phyloP scores from a whole-genome alignment of 345 rosid genomes.

The Camelina sativa region DNA sequence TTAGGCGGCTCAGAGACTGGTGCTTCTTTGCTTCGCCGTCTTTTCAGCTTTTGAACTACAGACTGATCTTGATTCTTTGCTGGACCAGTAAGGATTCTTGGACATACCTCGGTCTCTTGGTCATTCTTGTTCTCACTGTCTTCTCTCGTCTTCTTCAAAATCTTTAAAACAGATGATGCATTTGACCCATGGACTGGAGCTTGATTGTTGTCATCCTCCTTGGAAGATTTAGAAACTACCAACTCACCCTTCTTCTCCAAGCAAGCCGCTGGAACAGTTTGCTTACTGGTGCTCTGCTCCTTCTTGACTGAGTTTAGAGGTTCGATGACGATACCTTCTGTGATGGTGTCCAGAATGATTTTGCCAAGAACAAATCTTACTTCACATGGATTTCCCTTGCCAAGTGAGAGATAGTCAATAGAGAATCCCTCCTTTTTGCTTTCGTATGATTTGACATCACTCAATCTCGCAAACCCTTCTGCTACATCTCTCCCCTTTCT shows the following conservation, averaged over 20 bases:
- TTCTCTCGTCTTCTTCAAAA: conserved; percentile 38
- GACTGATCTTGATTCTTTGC: conserved; percentile 16
- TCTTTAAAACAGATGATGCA: conserved; percentile 30
- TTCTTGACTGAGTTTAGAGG: conserved; percentile 38
- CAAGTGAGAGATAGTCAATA: conserved; percentile 60
- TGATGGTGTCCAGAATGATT: conserved; percentile 74
- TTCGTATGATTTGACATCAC: conserved; percentile 47
- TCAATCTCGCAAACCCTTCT: conserved; percentile 51
- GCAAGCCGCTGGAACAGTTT: conserved; percentile 10
- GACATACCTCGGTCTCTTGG: conserved; percentile 26
- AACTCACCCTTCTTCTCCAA: conserved; percentile 26
- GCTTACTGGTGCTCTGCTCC: conserved; percentile 14
- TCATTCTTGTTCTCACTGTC: conserved; percentile 20
- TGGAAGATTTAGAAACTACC: conserved; percentile 21
- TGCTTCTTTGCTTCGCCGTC: conserved; percentile 24
- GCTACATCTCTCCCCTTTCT: conserved; percentile 46
- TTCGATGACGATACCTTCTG: conserved; percentile 38
- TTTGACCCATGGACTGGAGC: conserved; percentile 29
- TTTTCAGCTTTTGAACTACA: conserved; percentile 26
- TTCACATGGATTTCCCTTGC: conserved; percentile 61
- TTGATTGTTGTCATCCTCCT: conserved; percentile 28
- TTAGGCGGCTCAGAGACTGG: conserved; percentile 21
- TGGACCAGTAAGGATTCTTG: conserved; percentile 16
- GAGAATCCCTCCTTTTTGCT: conserved; percentile 40
- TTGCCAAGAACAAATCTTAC: conserved; percentile 73